These are phyloP conservation scores for Ceratobasidium sp. DNA, from an alignment of 1,284 basidiomycete species.

Conservation along the genomic window DNA sequence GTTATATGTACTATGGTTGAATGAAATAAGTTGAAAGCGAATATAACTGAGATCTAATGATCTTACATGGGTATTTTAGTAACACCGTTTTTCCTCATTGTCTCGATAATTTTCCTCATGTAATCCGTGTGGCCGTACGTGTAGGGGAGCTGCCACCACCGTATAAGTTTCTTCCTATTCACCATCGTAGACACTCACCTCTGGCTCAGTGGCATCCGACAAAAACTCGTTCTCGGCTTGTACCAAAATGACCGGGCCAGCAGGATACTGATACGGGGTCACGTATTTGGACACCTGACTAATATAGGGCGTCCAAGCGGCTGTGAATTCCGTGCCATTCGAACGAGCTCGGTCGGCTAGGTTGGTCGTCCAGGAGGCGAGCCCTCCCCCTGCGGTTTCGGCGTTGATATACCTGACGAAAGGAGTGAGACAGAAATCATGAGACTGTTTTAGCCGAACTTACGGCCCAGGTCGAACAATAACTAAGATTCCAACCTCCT, in stretches of 20 bases:
- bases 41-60: background rate
- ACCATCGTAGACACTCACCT: background rate
- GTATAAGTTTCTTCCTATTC: background rate
- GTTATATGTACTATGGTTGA: conserved; percentile 26
- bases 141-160: background rate
- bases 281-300: conserved; percentile 14
- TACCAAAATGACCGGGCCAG: conserved; percentile 21
- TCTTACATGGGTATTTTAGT: conserved; percentile 27
- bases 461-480: conserved; percentile 46
- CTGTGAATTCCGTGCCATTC: conserved; percentile 24
- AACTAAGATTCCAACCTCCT: conserved; percentile 45
- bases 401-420: conserved; percentile 38
- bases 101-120: conserved; percentile 20
- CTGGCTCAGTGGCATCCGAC: background rate
- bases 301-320: conserved; percentile 41
- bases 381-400: conserved; percentile 38
- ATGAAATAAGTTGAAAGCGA: background rate
- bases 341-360: conserved; percentile 4
- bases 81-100: conserved; percentile 30
- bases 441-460: background rate
- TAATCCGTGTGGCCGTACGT: conserved; percentile 32
- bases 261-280: conserved; percentile 53
- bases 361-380: conserved; percentile 41
- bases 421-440: background rate
- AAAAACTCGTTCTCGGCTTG: conserved; percentile 26